Percentiles rank a stretch among this genome's conserved stretches.
These are phyloP conservation scores for Cryptomeria japonica DNA, from an alignment of 75 land plant genomes.

Conservation along the genomic window DNA sequence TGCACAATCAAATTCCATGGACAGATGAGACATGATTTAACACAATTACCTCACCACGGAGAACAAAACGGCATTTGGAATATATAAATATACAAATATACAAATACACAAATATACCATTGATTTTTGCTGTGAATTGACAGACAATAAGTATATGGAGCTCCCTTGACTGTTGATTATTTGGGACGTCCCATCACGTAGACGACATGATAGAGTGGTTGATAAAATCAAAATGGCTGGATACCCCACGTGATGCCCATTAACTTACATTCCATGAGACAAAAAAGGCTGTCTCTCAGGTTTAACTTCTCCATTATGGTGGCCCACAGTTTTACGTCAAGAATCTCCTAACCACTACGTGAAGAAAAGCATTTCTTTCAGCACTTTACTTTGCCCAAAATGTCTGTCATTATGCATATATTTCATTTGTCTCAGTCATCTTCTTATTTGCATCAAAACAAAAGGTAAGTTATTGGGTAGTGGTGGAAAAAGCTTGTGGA, in stretches of 20 bases:
- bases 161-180: neutral
- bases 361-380: neutral
- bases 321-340: neutral
- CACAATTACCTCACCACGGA: neutral
- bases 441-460: neutral
- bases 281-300: neutral
- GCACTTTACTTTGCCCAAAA: neutral
- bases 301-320: neutral
- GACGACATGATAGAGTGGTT: slow-evolving; percentile 1
- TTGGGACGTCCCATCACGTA: slow-evolving; percentile 5
- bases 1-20: neutral
- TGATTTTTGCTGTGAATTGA: neutral
- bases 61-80: neutral
- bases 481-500: neutral
- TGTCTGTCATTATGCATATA: neutral
- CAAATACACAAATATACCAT: no score
- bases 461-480: neutral
- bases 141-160: neutral
- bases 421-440: neutral
- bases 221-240: neutral
- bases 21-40: neutral
- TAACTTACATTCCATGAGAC: neutral
- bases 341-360: slow-evolving; percentile 1
- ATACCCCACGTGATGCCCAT: slow-evolving; percentile 4
- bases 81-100: no score